Evolutionary conservation across 805 yeast genomes (phyloP).

Genomic region (Yamadazyma olivae): DNA sequence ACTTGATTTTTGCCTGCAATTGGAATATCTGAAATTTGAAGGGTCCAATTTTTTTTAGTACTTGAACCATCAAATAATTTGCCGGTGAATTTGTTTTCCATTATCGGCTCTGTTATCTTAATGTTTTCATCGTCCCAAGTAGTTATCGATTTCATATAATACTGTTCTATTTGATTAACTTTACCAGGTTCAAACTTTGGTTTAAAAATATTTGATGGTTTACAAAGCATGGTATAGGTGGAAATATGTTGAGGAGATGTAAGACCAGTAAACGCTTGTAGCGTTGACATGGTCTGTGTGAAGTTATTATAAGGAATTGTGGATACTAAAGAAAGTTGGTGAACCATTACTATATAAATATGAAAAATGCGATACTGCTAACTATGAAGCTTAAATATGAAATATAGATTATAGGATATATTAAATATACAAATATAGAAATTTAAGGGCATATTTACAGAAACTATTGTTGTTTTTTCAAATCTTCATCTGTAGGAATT

Average conservation of each 20-base stretch:
- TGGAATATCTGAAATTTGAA: slow-evolving; percentile 70
- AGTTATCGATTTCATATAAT: slow-evolving; percentile 47
- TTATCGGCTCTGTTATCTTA: slow-evolving; percentile 21
- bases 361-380: too few species aligned
- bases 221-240: slow-evolving; percentile 48
- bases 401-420: too few species aligned
- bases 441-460: neutral
- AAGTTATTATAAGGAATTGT: slow-evolving; percentile 40
- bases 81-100: slow-evolving; percentile 22
- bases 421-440: too few species aligned
- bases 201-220: slow-evolving; percentile 48
- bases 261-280: slow-evolving; percentile 51
- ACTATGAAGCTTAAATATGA: too few species aligned
- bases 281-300: slow-evolving; percentile 43
- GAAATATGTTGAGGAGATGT: slow-evolving; percentile 42
- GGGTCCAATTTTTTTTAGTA: slow-evolving; percentile 47
- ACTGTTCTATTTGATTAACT: slow-evolving; percentile 55
- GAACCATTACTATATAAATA: slow-evolving; percentile 49
- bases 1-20: slow-evolving; percentile 66
- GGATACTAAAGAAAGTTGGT: slow-evolving; percentile 49
- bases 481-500: slow-evolving; percentile 26
- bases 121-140: slow-evolving; percentile 38
- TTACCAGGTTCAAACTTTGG: slow-evolving; percentile 57
- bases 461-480: slow-evolving; percentile 1
- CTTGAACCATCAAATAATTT: slow-evolving; percentile 23